Base-by-base conservation (phyloP, 2,329 filamentous ascomycete genomes). In the Westerdykella sp. region DNA sequence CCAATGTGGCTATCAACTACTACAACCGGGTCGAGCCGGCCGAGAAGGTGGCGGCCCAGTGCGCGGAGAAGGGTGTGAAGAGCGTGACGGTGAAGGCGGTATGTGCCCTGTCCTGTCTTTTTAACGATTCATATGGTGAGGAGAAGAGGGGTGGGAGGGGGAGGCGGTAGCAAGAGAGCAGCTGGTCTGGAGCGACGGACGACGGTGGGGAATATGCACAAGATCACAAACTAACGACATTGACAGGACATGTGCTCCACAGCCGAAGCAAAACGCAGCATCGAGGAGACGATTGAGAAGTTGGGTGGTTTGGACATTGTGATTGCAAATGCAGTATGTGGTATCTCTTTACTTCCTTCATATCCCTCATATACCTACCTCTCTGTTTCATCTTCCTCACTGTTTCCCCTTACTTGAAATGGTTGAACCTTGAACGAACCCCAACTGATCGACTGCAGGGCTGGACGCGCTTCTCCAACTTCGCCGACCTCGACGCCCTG, bases 1-100 rank as follows among this genome's bases (percentile, higher is more conserved):
- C 78, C 59, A 82, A 85, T 44, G 71, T 91, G 9, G 79, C 80
- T 7, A 77, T 93, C 60, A 91, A 90, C 68, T 91, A 88, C 66
- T 73, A 76, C 65, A 78, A 74, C 48, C 81, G 78, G 61, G 64
- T 71, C 30, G 73, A 75, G 14, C 73, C 79, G 2, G 87, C 85
- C 5, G 68, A 78, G 35, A 67, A 72, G 6, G 69, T 88, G 3
- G 71, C 80, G 3, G 57, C 69, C 9, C 77, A 79, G 46, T 69
- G 89, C 5, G 59, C 76, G 34, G 56, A 61, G 6, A 62, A 77
- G 22, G 60, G 69, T 46, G 68, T 77, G 48, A 76, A 77, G 57
- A 66, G 78, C 38, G 56, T 75, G 15, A 67, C 77, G 6, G 66
- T 90, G 50, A 74, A 81, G 59, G 86, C 81, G 35, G 77, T 80